phyloP scores from a whole-genome alignment of 1,284 basidiomycete genomes.

The Ceratobasidium sp. region DNA sequence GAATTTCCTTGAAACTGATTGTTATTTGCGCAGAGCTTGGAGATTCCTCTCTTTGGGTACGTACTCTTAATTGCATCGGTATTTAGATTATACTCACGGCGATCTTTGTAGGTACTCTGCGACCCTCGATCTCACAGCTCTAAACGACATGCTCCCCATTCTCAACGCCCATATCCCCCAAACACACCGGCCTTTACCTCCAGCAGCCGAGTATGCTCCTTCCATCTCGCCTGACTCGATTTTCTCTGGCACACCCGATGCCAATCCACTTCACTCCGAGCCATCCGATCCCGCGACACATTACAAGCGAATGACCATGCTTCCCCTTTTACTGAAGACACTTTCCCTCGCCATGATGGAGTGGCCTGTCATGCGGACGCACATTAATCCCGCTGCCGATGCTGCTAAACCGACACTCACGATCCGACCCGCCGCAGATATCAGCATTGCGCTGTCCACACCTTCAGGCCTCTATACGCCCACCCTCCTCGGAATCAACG shows the following conservation, averaged over 20 bases:
- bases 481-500: constrained; percentile 72
- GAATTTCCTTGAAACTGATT: neutral
- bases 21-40: constrained; percentile 66
- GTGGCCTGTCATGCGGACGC: constrained; percentile 83
- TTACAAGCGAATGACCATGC: constrained; percentile 78
- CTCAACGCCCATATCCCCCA: constrained; percentile 78
- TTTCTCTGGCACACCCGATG: constrained; percentile 56
- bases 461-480: constrained; percentile 90
- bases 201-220: constrained; percentile 56
- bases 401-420: constrained; percentile 68
- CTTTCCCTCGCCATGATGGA: constrained; percentile 82
- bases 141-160: constrained; percentile 74
- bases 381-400: constrained; percentile 62
- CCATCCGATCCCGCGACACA: constrained; percentile 56
- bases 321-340: constrained; percentile 88
- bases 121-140: constrained; percentile 81
- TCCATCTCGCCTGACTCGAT: constrained; percentile 64
- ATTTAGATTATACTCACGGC: constrained; percentile 21
- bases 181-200: constrained; percentile 63
- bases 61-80: constrained; percentile 44
- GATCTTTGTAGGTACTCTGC: constrained; percentile 70
- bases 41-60: constrained; percentile 83
- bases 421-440: constrained; percentile 75
- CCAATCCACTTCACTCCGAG: constrained; percentile 51
- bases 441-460: constrained; percentile 80